Evolutionary conservation across 805 yeast species (phyloP).

Genomic region (Blastobotrys muscicola): DNA sequence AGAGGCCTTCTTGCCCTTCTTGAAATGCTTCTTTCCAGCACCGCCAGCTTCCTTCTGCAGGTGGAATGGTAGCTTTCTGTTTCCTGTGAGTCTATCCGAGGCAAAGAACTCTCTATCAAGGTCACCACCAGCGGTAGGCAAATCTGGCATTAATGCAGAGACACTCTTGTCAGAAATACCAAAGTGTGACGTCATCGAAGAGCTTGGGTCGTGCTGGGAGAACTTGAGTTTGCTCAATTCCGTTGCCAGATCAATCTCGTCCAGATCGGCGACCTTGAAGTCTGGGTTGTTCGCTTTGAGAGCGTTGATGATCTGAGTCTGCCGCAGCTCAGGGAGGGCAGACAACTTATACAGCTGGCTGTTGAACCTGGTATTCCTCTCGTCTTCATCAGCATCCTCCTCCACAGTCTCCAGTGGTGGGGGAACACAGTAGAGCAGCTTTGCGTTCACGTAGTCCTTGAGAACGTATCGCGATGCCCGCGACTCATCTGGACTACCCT

Average conservation of each 20-base stretch:
- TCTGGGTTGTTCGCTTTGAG: conserved; percentile 37
- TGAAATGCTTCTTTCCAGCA: conserved; percentile 52
- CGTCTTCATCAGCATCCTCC: conserved; percentile 27
- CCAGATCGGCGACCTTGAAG: conserved; percentile 33
- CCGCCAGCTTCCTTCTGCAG: conserved; percentile 15
- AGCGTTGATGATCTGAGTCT: conserved; percentile 53
- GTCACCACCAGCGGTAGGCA: conserved; percentile 74
- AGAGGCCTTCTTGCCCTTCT: conserved; percentile 53
- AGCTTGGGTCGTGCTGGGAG: conserved; percentile 61
- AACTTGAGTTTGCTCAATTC: conserved; percentile 70
- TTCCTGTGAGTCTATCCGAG: conserved; percentile 55
- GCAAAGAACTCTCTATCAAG: conserved; percentile 80
- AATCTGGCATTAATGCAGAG: conserved; percentile 40
- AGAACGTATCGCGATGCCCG: conserved; percentile 87
- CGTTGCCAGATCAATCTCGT: conserved; percentile 51
- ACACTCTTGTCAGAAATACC: conserved; percentile 23
- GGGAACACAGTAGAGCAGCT: conserved; percentile 72
- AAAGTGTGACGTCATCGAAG: conserved; percentile 20
- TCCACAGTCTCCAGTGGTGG: conserved; percentile 52
- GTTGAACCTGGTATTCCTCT: conserved; percentile 61
- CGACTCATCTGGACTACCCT: conserved; percentile 93
- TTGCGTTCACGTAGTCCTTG: conserved; percentile 93
- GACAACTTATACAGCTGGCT: conserved; percentile 58
- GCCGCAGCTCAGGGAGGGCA: conserved; percentile 62
- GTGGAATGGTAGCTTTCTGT: conserved; percentile 67